Conservation (phyloP, 179 eudicot species). For the Dionaea muscipula region DNA sequence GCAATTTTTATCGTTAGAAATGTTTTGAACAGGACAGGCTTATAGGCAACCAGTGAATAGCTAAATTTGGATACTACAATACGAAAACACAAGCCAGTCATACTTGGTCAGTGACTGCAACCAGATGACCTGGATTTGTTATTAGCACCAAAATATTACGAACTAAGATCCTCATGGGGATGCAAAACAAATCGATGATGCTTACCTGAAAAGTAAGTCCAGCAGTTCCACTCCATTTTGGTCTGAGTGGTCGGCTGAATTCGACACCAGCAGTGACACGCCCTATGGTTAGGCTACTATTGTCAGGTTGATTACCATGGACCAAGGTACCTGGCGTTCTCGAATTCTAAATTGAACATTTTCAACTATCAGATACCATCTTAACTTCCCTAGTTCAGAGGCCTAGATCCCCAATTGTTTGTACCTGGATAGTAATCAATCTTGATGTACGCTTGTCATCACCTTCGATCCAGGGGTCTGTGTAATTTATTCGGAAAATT, state of each 20-base stretch:
- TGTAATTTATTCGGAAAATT: slow-evolving; percentile 76
- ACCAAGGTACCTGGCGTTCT: slow-evolving; percentile 93
- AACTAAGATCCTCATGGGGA: too few relatives aligned
- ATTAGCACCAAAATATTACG: too few relatives aligned
- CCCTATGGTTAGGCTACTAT: slow-evolving; percentile 62
- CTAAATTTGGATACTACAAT: too few relatives aligned
- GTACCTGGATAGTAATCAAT: slow-evolving; percentile 85
- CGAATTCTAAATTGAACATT: slow-evolving; percentile 50
- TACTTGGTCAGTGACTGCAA: too few relatives aligned
- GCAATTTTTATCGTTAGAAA: slow-evolving; percentile 7
- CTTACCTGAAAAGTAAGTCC: slow-evolving; percentile 88
- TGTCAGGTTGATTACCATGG: slow-evolving; percentile 76
- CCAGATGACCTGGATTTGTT: too few relatives aligned
- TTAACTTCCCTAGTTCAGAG: not conserved
- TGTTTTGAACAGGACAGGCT: not conserved
- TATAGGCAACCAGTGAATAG: too few relatives aligned
- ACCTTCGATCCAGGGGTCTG: slow-evolving; percentile 98
- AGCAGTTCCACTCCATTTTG: slow-evolving; percentile 97
- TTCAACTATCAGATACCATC: slow-evolving; percentile 5
- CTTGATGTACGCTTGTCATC: slow-evolving; percentile 95
- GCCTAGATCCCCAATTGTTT: not conserved
- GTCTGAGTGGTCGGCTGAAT: slow-evolving; percentile 79
- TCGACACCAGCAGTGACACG: slow-evolving; percentile 88
- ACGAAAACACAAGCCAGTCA: too few relatives aligned
- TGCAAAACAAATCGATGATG: not conserved